Evolutionary conservation across 768 basidiomycete species (phyloP).

Genomic region (Naganishia onofrii): DNA sequence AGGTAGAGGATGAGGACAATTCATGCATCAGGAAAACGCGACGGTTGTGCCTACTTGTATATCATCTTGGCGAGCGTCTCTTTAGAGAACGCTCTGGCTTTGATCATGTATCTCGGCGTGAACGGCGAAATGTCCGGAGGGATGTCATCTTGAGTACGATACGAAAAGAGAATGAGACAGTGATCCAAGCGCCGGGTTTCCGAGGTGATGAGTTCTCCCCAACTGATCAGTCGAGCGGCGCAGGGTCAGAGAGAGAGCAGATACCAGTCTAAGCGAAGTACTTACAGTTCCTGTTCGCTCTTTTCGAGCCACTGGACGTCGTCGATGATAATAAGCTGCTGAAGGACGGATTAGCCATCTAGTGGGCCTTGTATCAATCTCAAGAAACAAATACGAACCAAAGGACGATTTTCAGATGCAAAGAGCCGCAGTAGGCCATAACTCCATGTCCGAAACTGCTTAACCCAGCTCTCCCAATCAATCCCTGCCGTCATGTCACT

Average conservation of each 20-base stretch:
- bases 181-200: constrained; percentile 30
- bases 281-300: constrained; percentile 25
- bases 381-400: constrained; percentile 2
- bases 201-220: constrained; percentile 23
- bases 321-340: constrained; percentile 37
- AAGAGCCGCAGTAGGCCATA: constrained; percentile 36
- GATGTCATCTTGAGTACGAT: constrained; percentile 29
- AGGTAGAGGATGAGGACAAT: neutral
- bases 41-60: neutral
- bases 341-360: no score
- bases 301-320: constrained; percentile 43
- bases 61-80: neutral
- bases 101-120: constrained; percentile 21
- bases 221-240: neutral
- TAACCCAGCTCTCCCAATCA: constrained; percentile 28
- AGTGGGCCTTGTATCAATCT: no score
- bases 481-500: constrained; percentile 9
- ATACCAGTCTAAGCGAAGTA: neutral
- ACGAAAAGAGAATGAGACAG: constrained; percentile 36
- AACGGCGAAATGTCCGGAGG: constrained; percentile 25
- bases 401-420: constrained; percentile 34
- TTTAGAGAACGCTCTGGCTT: constrained; percentile 19
- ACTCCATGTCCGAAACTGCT: constrained; percentile 29
- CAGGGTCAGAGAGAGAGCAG: neutral
- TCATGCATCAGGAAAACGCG: neutral